phyloP scores from a whole-genome alignment of 768 basidiomycete genomes.

The Lepiota brunneoincarnata region DNA sequence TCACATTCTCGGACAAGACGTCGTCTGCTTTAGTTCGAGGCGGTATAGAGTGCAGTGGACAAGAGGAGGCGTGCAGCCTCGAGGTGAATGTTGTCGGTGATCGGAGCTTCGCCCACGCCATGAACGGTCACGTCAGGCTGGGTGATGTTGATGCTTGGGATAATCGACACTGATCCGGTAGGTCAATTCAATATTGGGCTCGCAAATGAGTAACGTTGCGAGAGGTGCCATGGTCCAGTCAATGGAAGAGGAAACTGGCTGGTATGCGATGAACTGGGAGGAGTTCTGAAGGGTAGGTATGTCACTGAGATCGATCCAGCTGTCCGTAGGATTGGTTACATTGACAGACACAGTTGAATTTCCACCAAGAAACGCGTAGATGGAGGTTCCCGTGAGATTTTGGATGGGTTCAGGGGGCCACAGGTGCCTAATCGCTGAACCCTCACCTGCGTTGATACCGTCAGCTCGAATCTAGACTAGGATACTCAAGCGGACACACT shows the following conservation, averaged over 20 bases:
- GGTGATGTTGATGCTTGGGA: not conserved
- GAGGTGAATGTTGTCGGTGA: not conserved
- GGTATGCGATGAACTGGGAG: not conserved
- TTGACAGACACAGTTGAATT: not conserved
- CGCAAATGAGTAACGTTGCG: not conserved
- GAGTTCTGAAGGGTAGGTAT: not conserved
- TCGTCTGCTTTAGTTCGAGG: not conserved
- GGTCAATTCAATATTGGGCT: not conserved
- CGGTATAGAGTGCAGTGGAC: not conserved
- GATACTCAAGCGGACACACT: not conserved
- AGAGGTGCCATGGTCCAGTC: not conserved
- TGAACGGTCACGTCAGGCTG: not conserved
- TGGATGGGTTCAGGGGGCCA: conserved; percentile 1
- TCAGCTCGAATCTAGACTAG: not conserved
- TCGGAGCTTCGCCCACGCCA: not conserved
- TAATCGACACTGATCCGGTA: not conserved
- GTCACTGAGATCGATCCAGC: not conserved
- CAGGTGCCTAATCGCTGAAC: not conserved
- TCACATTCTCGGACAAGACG: not conserved
- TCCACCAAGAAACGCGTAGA: not conserved
- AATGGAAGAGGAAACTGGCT: not conserved
- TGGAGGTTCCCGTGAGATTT: conserved; percentile 1
- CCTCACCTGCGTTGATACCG: not conserved
- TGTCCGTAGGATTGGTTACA: not conserved
- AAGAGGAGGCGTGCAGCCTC: not conserved